Percentiles rank a stretch among this genome's conserved stretches.
Conservation (phyloP, 495 filamentous ascomycete species). For the Immersiella caudata region DNA sequence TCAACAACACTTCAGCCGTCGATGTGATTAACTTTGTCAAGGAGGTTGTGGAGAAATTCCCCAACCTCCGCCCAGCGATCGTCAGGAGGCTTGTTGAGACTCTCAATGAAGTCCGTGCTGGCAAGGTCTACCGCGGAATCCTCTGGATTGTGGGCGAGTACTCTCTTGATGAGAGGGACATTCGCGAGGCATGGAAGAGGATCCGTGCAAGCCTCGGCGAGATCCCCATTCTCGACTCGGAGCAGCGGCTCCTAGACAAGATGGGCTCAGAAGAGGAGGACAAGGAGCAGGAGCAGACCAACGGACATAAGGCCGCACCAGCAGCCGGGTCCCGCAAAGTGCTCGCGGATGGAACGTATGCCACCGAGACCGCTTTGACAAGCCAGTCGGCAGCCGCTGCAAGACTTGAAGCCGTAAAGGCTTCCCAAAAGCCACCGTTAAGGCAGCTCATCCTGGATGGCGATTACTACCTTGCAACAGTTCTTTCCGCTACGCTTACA, state of each 20-base stretch:
- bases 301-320: slow-evolving; percentile 74
- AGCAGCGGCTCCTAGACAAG: slow-evolving; percentile 84
- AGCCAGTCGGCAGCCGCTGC: slow-evolving; percentile 87
- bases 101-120: slow-evolving; percentile 89
- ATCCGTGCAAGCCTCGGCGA: slow-evolving; percentile 94
- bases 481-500: slow-evolving; percentile 90
- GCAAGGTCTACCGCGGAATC: slow-evolving; percentile 95
- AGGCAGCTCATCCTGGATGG: slow-evolving; percentile 95
- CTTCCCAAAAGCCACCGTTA: slow-evolving; percentile 93
- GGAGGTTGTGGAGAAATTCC: slow-evolving; percentile 98
- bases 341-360: slow-evolving; percentile 94
- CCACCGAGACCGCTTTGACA: slow-evolving; percentile 94
- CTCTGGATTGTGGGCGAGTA: slow-evolving; percentile 99
- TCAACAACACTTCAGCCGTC: slow-evolving; percentile 94
- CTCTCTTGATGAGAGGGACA: slow-evolving; percentile 88
- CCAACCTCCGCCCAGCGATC: slow-evolving; percentile 81
- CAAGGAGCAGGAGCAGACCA: slow-evolving; percentile 68
- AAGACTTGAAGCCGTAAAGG: slow-evolving; percentile 93
- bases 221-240: slow-evolving; percentile 94
- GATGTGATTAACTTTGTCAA: slow-evolving; percentile 99
- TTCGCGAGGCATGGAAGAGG: slow-evolving; percentile 94
- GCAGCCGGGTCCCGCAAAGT: slow-evolving; percentile 88
- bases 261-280: slow-evolving; percentile 57
- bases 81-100: slow-evolving; percentile 88
- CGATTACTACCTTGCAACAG: slow-evolving; percentile 95